A percentile compares a stretch with the other conserved stretches of the same genome.
Evolutionary conservation across 306 rosid species (phyloP).

Genomic region (Lathyrus tuberosus): DNA sequence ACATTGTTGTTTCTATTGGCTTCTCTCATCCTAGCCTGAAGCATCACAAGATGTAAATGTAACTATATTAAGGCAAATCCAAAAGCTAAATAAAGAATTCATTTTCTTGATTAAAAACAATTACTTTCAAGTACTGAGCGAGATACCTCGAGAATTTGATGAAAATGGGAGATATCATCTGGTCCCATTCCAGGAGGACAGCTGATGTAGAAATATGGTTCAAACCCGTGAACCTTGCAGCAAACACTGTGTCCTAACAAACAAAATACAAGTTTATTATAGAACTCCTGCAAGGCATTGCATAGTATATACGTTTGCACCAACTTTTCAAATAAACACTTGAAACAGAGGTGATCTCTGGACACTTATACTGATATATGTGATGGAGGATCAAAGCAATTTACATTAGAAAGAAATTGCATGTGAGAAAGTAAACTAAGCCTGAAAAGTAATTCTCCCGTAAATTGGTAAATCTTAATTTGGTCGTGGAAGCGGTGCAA

Average conservation of each 20-base stretch:
- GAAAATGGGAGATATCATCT: conserved; percentile 81
- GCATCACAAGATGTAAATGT: conserved; percentile 30
- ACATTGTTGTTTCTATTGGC: conserved; percentile 74
- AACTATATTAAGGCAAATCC: conserved; percentile 29
- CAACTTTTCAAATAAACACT: conserved; percentile 28
- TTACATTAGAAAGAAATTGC: conserved; percentile 16
- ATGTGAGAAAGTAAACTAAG: conserved; percentile 16
- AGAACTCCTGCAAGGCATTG: conserved; percentile 6
- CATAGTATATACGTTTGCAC: conserved; percentile 1
- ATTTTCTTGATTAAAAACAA: conserved; percentile 13
- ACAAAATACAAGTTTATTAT: conserved; percentile 32
- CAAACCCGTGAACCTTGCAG: conserved; percentile 93
- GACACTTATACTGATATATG: conserved; percentile 21
- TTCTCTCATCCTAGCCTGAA: conserved; percentile 88
- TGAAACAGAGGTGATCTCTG: not conserved
- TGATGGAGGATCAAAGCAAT: conserved; percentile 24
- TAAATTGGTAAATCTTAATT: conserved; percentile 24
- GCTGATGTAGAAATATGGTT: conserved; percentile 88
- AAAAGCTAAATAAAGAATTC: conserved; percentile 7
- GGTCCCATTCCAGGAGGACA: conserved; percentile 93
- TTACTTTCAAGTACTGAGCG: conserved; percentile 25
- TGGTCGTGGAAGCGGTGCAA: conserved; percentile 11
- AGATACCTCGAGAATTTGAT: conserved; percentile 80
- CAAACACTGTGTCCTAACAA: conserved; percentile 87
- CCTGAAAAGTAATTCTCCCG: not conserved